Evolutionary conservation across 2,329 filamentous ascomycete species (phyloP).

Genomic region (Acrocalymma vagum): DNA sequence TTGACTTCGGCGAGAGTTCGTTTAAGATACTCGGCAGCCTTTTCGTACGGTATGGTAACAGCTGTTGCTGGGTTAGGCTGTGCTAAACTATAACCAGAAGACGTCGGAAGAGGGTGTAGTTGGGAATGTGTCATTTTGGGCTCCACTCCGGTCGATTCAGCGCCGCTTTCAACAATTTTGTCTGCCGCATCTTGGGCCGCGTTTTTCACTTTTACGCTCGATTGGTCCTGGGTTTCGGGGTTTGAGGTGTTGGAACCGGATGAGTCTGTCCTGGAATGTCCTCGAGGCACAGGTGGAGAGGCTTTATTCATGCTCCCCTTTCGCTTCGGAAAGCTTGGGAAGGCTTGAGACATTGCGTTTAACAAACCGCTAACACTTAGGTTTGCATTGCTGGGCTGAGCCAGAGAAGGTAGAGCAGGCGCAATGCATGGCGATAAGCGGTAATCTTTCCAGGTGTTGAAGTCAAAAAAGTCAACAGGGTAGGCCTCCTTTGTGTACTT

Average conservation of each 20-base stretch:
- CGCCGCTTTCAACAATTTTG: slow-evolving; percentile 37
- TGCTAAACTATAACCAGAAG: no score
- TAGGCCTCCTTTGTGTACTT: slow-evolving; percentile 82
- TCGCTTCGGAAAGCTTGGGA: slow-evolving; percentile 48
- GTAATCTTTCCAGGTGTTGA: slow-evolving; percentile 80
- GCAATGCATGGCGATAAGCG: slow-evolving; percentile 79
- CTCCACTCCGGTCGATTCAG: slow-evolving; percentile 48
- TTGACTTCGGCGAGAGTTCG: slow-evolving; percentile 77
- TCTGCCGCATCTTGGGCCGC: slow-evolving; percentile 34
- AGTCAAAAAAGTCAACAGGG: slow-evolving; percentile 83
- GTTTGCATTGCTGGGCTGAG: slow-evolving; percentile 39
- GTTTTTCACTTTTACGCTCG: slow-evolving; percentile 24
- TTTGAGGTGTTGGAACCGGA: slow-evolving; percentile 9
- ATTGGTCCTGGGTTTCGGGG: slow-evolving; percentile 14
- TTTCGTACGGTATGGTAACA: slow-evolving; percentile 63
- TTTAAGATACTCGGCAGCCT: slow-evolving; percentile 72
- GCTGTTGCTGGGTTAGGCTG: slow-evolving; percentile 43
- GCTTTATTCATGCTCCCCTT: slow-evolving; percentile 46
- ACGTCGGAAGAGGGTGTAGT: slow-evolving; percentile 28
- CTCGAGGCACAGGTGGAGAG: slow-evolving; percentile 49
- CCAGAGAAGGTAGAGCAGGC: slow-evolving; percentile 69
- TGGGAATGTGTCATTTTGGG: slow-evolving; percentile 57
- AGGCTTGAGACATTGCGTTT: slow-evolving; percentile 56
- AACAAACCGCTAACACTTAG: slow-evolving; percentile 55
- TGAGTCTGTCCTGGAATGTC: slow-evolving; percentile 7